Conservation (phyloP, 2,329 filamentous ascomycete species). For the Macrophomina tecta region DNA sequence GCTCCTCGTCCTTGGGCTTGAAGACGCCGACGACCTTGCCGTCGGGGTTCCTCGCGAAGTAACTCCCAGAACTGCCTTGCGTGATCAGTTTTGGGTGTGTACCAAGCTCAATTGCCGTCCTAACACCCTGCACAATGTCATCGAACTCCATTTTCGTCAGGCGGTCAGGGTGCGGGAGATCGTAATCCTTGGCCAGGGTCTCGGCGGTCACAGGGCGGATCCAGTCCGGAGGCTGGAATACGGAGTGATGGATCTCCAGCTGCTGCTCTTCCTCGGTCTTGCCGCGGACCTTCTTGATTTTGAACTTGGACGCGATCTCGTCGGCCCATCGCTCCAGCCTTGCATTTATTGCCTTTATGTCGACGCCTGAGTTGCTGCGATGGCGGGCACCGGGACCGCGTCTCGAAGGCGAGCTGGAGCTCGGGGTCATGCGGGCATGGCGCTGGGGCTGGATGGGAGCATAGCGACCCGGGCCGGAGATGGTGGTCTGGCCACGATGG, state of each 20-base stretch:
- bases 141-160: constrained; percentile 86
- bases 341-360: constrained; percentile 98
- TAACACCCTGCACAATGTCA: constrained; percentile 86
- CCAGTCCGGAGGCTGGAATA: constrained; percentile 92
- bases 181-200: constrained; percentile 65
- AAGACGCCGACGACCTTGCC: constrained; percentile 98
- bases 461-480: constrained; percentile 48
- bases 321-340: constrained; percentile 95
- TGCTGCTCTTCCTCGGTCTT: constrained; percentile 79
- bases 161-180: constrained; percentile 64
- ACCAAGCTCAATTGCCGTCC: constrained; percentile 84
- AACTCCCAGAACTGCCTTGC: constrained; percentile 96
- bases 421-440: constrained; percentile 51
- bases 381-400: constrained; percentile 52
- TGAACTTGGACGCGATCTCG: constrained; percentile 97
- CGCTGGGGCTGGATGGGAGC: constrained; percentile 55
- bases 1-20: constrained; percentile 98
- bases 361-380: constrained; percentile 85
- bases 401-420: constrained; percentile 43
- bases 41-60: constrained; percentile 90
- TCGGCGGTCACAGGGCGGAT: constrained; percentile 80
- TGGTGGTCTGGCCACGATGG: constrained; percentile 38
- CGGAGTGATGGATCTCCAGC: constrained; percentile 94
- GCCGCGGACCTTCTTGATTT: constrained; percentile 77
- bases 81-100: constrained; percentile 95